Conservation (phyloP, 495 filamentous ascomycete genomes). For the Annulohypoxylon maeteangense region DNA sequence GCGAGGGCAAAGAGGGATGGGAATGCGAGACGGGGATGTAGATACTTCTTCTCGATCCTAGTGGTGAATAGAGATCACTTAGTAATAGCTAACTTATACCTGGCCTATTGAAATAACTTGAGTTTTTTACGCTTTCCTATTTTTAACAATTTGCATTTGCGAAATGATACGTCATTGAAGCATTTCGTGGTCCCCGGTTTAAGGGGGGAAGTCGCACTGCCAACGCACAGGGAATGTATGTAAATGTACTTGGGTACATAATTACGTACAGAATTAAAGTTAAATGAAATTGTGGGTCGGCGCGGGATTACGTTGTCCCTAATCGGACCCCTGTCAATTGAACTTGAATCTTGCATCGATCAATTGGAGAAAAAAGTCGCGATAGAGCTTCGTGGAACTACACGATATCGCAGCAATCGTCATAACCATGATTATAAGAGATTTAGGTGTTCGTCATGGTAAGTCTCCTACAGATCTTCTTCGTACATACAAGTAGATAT, state of each 20-base stretch:
- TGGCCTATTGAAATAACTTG: slow-evolving; percentile 1
- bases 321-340: slow-evolving; percentile 14
- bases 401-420: slow-evolving; percentile 2
- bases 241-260: not conserved
- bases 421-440: slow-evolving; percentile 64
- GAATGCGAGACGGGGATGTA: slow-evolving; percentile 27
- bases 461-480: slow-evolving; percentile 11
- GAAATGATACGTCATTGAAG: not conserved
- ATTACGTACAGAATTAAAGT: slow-evolving; percentile 1
- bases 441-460: slow-evolving; percentile 61
- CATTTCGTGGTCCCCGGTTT: not conserved
- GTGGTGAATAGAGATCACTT: slow-evolving; percentile 26
- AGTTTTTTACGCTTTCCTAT: not conserved
- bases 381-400: slow-evolving; percentile 21
- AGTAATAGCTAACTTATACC: not conserved
- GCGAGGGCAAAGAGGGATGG: slow-evolving; percentile 11
- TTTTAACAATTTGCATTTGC: not conserved
- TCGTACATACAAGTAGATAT: not conserved
- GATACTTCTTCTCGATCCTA: slow-evolving; percentile 28
- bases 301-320: slow-evolving; percentile 27
- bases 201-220: not conserved
- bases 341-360: slow-evolving; percentile 4
- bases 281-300: slow-evolving; percentile 13
- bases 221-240: not conserved
- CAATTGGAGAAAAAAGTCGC: slow-evolving; percentile 34